Base-by-base conservation (phyloP, 805 yeast species). In the Suhomyces sp. region DNA sequence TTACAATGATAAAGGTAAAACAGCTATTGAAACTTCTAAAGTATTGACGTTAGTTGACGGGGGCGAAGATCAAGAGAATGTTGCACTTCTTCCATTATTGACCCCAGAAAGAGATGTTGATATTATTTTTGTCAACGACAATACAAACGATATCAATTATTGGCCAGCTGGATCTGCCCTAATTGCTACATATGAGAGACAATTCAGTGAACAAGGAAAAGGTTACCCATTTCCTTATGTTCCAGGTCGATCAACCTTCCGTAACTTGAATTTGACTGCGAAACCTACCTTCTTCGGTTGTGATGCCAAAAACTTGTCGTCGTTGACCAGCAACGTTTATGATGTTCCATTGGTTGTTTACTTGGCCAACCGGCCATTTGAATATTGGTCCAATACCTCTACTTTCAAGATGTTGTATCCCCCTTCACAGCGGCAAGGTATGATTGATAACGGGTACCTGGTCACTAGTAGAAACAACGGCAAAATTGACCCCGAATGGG, bases 211-310 rank as follows among this genome's bases (percentile, higher is more conserved):
- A 2, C 72, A 72, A 46, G 81, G 80, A 22, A 66, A 72, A 43
- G 76, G 77, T 28, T 73, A 83, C 19, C 65, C 79, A 2, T 84
- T 84, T 72, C 95, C 95, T 6, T 75, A 82, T 45, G 88, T 87
- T 36, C 95, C 95, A 12, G 90, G 77, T 54, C 60, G 55, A 18
- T 59, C 70, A 29, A 72, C 88, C 0, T 83, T 86, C 56, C 51
- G 75, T 14, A 70, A 73, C 43, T 47, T 62, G 43, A 83, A 83
- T 37, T 67, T 86, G 46, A 81, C 85, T 11, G 64, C 80, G 9
- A 72, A 62, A 40, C 95, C 95, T 33, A 71, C 83, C 1, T 87
- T 87, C 63, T 87, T 87, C 54, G 96, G 96, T 21, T 87, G 96
- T 60, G 73, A 83, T 52, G 71, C 84, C 4, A 47, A 59, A 13